phyloP scores from a whole-genome alignment of 1,284 basidiomycete genomes.

The Pseudozyma hubeiensis region DNA sequence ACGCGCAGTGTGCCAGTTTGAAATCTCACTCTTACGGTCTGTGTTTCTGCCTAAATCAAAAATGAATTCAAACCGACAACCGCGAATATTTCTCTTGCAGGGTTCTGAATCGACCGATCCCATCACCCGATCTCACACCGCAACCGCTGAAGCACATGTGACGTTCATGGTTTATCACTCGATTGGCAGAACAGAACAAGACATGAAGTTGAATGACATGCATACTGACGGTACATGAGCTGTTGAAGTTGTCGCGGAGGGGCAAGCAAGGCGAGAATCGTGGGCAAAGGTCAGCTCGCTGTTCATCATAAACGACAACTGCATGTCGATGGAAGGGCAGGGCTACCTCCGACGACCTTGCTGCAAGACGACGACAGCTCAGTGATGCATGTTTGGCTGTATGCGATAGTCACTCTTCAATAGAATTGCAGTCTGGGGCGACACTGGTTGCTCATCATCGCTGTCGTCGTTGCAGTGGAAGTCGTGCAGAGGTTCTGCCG shows the following conservation, averaged over 20 bases:
- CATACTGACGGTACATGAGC: not conserved
- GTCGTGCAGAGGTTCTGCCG: not conserved
- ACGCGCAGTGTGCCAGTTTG: not conserved
- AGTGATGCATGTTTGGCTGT: slow-evolving; percentile 59
- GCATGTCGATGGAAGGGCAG: not conserved
- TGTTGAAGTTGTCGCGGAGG: not conserved
- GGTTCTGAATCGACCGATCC: not conserved
- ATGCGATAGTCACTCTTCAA: slow-evolving; percentile 57
- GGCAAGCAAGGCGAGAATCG: not conserved
- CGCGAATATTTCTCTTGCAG: too few species aligned
- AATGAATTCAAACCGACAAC: too few species aligned
- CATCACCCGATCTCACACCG: not conserved
- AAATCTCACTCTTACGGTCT: not conserved
- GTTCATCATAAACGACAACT: not conserved
- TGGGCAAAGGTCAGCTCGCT: not conserved
- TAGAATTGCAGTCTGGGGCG: slow-evolving; percentile 58
- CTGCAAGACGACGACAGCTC: slow-evolving; percentile 43
- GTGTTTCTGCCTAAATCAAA: too few species aligned
- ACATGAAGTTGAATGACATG: not conserved
- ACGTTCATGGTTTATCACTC: too few species aligned
- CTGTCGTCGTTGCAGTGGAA: slow-evolving; percentile 19
- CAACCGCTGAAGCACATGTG: too few species aligned
- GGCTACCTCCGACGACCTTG: not conserved
- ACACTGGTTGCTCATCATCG: slow-evolving; percentile 56
- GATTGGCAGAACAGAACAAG: not conserved